Evolutionary conservation across 805 yeast species (phyloP), one percentile per base, ranked within the genome.

Genomic region (Spathaspora sp.): DNA sequence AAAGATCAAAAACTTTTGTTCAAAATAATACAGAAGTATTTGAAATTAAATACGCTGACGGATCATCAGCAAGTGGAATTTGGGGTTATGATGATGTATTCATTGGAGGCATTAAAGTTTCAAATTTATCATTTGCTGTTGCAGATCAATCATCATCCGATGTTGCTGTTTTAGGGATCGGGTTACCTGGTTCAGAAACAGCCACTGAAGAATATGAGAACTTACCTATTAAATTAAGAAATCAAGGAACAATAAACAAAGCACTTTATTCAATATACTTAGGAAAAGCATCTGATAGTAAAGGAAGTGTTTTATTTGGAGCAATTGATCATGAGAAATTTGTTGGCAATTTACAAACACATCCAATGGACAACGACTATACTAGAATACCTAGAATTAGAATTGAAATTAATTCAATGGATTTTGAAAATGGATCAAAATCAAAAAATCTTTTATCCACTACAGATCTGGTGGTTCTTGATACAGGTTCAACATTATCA

Each of bases 131-230:
- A 4, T 79, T 91, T 65, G 97, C 96, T 1, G 82, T 90, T 20
- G 96, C 88, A 2, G 81, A 82, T 61, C 64, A 67, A 32, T 80
- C 89, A 1, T 80, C 82, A 55, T 82, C 92, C 2, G 66, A 81
- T 8, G 69, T 78, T 52, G 93, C 96, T 51, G 93, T 89, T 23
- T 67, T 88, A 43, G 91, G 92, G 26, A 81, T 88, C 55, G 93
- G 94, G 10, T 73, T 87, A 47, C 69, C 80, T 5, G 87, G 83
- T 12, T 74, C 87, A 50, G 96, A 91, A 66, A 73, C 80, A 3
- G 86, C 93, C 0, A 29, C 18, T 5, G 47, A 45, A 49, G 55
- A 54, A 42, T 73, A 74, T 57, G 71, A 69, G 56, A 74, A 73
- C 58, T 61, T 73, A 35, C 78, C 78, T 11, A 42, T 65, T 28